phyloP scores from a whole-genome alignment of 208 protist genomes.

The Trypanosoma rangeli region DNA sequence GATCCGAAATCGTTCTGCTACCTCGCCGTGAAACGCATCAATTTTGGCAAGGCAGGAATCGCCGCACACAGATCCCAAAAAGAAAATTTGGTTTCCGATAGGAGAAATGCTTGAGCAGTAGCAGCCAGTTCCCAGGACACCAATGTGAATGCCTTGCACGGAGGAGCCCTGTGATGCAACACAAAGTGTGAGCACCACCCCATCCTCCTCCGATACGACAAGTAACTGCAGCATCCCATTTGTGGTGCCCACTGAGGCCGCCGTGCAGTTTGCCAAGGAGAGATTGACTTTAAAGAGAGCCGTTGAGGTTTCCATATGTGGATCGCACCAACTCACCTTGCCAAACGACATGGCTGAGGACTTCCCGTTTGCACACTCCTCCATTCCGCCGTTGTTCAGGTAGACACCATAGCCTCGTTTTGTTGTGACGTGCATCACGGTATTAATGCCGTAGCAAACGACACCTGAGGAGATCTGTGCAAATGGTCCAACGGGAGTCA shows the following conservation, averaged over 20 bases:
- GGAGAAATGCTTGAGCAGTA: conserved; percentile 34
- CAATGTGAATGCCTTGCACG: conserved; percentile 39
- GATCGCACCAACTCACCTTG: conserved; percentile 49
- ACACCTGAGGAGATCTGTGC: conserved; percentile 66
- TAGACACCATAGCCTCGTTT: conserved; percentile 77
- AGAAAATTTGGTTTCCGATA: conserved; percentile 31
- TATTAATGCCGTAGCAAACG: conserved; percentile 71
- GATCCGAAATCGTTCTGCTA: conserved; percentile 23
- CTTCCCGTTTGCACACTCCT: conserved; percentile 58
- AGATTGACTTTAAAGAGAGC: conserved; percentile 68
- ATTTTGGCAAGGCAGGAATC: conserved; percentile 56
- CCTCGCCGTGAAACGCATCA: conserved; percentile 20
- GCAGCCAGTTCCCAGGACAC: conserved; percentile 61
- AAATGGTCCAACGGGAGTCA: conserved; percentile 68
- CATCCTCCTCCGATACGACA: conserved; percentile 71
- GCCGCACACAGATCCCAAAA: conserved; percentile 58
- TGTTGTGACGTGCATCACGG: conserved; percentile 77
- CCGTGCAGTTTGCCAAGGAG: conserved; percentile 61
- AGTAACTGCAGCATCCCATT: conserved; percentile 40
- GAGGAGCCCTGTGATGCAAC: conserved; percentile 50
- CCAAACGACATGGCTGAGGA: conserved; percentile 48
- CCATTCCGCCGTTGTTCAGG: conserved; percentile 69
- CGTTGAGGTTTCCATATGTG: conserved; percentile 40
- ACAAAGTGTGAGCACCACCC: conserved; percentile 57
- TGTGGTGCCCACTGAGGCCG: conserved; percentile 11